Base-by-base conservation (phyloP, 140 eudicot genomes). In the Cichorium intybus region DNA sequence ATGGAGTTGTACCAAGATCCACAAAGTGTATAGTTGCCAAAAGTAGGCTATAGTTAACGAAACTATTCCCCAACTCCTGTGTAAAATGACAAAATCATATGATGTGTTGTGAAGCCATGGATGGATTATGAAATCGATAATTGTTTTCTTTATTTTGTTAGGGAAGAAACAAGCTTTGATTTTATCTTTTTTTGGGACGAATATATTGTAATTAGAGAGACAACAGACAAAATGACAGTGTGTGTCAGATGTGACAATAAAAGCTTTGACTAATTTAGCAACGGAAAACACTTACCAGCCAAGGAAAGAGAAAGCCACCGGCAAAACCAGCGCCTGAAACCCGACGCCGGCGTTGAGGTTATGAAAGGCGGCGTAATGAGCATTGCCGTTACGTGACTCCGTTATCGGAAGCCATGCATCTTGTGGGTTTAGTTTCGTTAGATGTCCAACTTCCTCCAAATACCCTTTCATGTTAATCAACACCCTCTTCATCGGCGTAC, bases 391-490 rank as follows among this genome's bases (percentile, higher is more conserved):
- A 1, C 97, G 66, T 0, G 95, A 90, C 52, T 90, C 95, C 0
- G 97, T 90, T n/a, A 90, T 90, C n/a, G 97, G 95, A 12, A 90
- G 82, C 97, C 95, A 90, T 21, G 95, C 95, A 27, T 90, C 97
- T 60, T 90, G 95, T 0, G 97, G 97, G 57, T 90, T 87, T 4
- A 84, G 75, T 57, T 90, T 89, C 3, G 97, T 90, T 20, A 90
- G 31, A 35, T 90, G 97, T 0, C 97, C 95, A 29, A 90, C 80
- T 50, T 90, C 97, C 58, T 86, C 97, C 45, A 88, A 74, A 58
- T 88, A 85, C 2, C 88, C 84, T 51, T 85, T 88, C 96, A 88
- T 88, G 8, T 88, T 88, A 0, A 78, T 72, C 75, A 88, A 66
- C 64, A 85, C 95, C 67, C 85, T 80, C 60, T 88, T 88, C 95